Percentiles rank a stretch among this genome's conserved stretches.
Conservation (phyloP, 495 filamentous ascomycete species). For the Neurospora sublineolata region DNA sequence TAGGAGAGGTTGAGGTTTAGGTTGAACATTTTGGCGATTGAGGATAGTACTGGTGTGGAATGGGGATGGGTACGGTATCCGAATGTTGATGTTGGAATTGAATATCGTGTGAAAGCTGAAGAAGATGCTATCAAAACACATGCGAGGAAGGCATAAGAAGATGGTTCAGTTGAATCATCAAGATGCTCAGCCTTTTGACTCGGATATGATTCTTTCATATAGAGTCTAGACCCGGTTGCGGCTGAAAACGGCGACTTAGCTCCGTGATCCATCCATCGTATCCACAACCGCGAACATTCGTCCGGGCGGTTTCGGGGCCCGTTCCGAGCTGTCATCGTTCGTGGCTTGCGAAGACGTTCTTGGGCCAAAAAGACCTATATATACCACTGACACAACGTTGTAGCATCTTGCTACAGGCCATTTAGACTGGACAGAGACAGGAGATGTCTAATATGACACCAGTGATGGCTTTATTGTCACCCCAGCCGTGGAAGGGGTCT, state of each 20-base stretch:
- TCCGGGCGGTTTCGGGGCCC: neutral
- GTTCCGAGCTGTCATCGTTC: neutral
- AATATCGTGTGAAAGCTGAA: too few species aligned
- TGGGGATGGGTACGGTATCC: neutral
- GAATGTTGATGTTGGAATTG: neutral
- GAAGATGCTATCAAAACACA: neutral
- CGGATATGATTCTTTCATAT: neutral
- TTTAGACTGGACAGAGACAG: neutral
- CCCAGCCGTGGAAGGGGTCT: neutral
- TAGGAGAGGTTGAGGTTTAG: constrained; percentile 16
- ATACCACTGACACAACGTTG: neutral
- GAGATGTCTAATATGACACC: neutral
- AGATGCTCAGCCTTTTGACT: too few species aligned
- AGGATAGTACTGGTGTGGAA: neutral
- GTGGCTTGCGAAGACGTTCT: neutral
- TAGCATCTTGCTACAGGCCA: neutral
- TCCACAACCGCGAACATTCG: neutral
- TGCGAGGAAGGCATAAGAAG: neutral
- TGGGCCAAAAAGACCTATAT: neutral
- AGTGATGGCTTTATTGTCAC: neutral
- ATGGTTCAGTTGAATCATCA: too few species aligned
- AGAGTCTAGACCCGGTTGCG: neutral
- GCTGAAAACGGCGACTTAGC: neutral
- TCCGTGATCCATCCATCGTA: neutral
- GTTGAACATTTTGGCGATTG: constrained; percentile 1